Evolutionary conservation across 2,329 filamentous ascomycete species (phyloP).

Genomic region (Fusarium penzigii): DNA sequence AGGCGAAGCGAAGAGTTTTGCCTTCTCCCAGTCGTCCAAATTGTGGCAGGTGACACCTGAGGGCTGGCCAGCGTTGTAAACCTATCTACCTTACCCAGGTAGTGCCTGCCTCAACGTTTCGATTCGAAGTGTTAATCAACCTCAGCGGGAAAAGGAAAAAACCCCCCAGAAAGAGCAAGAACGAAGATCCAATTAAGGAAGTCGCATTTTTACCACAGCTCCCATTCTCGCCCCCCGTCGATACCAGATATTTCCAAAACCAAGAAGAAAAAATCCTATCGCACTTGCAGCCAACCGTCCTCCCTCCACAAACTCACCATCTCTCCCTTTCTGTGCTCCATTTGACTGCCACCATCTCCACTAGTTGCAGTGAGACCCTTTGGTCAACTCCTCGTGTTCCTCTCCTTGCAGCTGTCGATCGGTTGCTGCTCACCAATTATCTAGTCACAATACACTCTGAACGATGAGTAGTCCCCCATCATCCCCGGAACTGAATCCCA

Average conservation of each 20-base stretch:
- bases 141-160: no score
- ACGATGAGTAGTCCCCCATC: slow-evolving; percentile 40
- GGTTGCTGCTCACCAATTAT: neutral
- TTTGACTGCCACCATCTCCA: no score
- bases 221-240: no score
- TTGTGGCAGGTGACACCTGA: slow-evolving; percentile 10
- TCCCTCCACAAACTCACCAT: neutral
- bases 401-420: neutral
- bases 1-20: slow-evolving; percentile 11
- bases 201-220: no score
- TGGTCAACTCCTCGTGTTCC: slow-evolving; percentile 4
- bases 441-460: neutral
- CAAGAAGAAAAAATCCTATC: no score
- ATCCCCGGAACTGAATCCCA: slow-evolving; percentile 52
- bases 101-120: no score
- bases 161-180: no score
- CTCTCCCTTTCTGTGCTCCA: neutral
- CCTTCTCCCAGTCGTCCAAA: neutral
- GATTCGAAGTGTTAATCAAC: no score
- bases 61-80: slow-evolving; percentile 8
- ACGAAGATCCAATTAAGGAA: no score
- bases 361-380: neutral
- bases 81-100: slow-evolving; percentile 14
- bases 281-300: neutral
- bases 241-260: no score